Evolutionary conservation across 2,329 filamentous ascomycete genomes (phyloP).

Genomic region (Cryphonectria carpinicola): DNA sequence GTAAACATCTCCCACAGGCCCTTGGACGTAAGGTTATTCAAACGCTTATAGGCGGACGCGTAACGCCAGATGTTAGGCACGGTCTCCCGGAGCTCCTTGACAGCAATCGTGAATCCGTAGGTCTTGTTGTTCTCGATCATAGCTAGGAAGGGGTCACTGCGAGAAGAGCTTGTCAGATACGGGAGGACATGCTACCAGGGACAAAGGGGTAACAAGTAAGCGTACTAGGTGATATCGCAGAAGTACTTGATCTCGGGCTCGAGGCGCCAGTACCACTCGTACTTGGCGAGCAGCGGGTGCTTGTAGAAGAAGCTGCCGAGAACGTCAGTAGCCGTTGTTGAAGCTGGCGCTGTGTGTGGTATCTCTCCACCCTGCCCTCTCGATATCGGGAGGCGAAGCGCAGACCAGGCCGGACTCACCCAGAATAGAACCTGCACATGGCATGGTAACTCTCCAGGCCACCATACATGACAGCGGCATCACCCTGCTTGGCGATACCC

Average conservation of each 20-base stretch:
- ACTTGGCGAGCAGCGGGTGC: constrained; percentile 90
- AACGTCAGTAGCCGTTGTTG: constrained; percentile 24
- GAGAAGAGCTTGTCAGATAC: background rate
- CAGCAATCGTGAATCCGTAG: constrained; percentile 97
- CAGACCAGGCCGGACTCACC: constrained; percentile 58
- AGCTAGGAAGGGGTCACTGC: constrained; percentile 88
- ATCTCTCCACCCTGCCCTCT: too few relatives aligned
- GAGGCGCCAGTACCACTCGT: constrained; percentile 99
- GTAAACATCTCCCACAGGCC: constrained; percentile 99
- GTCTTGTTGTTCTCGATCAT: constrained; percentile 97
- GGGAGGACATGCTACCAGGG: background rate
- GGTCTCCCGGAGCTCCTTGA: constrained; percentile 96
- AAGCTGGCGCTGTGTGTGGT: background rate
- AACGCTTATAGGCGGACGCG: constrained; percentile 94
- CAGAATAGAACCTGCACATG: constrained; percentile 99
- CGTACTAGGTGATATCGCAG: constrained; percentile 98
- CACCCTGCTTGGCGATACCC: constrained; percentile 94
- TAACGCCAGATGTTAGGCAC: constrained; percentile 99
- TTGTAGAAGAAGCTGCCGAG: constrained; percentile 85
- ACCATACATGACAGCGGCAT: constrained; percentile 98
- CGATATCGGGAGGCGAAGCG: background rate
- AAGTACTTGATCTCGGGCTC: constrained; percentile 99
- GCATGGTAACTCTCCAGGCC: constrained; percentile 98
- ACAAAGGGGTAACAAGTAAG: background rate
- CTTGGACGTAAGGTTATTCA: constrained; percentile 86